A percentile compares a stretch with the other conserved stretches of the same genome.
phyloP scores from a whole-genome alignment of 208 protist genomes.

The Porcisia hertigi region DNA sequence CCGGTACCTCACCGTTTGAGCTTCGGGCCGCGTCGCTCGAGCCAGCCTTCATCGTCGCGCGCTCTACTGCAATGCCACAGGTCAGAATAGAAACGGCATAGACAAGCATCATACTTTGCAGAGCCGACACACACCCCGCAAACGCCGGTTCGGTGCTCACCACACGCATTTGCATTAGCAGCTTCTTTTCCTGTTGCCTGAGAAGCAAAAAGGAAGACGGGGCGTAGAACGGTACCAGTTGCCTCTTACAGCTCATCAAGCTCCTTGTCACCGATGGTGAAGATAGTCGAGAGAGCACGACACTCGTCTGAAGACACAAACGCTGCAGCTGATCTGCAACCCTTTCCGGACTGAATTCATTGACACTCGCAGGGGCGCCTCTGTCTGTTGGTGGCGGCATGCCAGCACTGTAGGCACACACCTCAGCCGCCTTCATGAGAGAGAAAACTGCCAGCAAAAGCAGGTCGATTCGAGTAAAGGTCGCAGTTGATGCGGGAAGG shows the following conservation, averaged over 20 bases:
- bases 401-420: neutral
- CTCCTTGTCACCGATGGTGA: neutral
- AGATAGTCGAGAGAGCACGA: neutral
- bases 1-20: neutral
- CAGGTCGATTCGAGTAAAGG: conserved; percentile 1
- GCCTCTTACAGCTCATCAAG: neutral
- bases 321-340: neutral
- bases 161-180: conserved; percentile 1
- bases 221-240: neutral
- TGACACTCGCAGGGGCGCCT: neutral
- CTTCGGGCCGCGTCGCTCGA: neutral
- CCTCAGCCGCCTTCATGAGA: conserved; percentile 5
- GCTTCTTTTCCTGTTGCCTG: neutral
- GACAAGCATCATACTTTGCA: conserved; percentile 2
- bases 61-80: neutral
- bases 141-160: neutral
- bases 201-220: neutral
- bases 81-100: neutral
- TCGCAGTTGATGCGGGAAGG: neutral
- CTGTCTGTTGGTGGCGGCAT: neutral
- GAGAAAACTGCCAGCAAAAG: conserved; percentile 12
- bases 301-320: conserved; percentile 1
- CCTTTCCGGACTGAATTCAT: neutral
- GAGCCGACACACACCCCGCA: conserved; percentile 1
- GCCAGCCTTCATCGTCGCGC: neutral